A percentile compares a stretch with the other conserved stretches of the same genome.
These are phyloP conservation scores for Excoecaria cochinchinensis DNA, from an alignment of 345 rosid species.

Conservation along the genomic window DNA sequence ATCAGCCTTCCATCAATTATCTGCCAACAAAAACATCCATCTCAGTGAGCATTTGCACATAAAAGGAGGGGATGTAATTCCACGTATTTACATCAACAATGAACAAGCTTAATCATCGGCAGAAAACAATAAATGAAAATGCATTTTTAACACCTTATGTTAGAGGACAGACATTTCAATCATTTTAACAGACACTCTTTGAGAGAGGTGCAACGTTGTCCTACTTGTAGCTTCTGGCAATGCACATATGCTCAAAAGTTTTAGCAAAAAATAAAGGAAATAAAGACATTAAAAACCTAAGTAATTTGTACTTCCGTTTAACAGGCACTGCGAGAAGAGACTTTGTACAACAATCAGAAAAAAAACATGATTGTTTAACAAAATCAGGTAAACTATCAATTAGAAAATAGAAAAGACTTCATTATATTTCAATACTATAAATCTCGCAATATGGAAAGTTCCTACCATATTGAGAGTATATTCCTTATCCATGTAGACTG, in stretches of 20 bases:
- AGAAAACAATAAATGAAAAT: neutral
- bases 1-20: slow-evolving; percentile 44
- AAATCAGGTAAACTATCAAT: neutral
- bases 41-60: neutral
- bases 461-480: neutral
- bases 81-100: neutral
- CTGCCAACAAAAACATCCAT: slow-evolving; percentile 23
- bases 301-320: neutral
- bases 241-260: neutral
- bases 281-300: neutral
- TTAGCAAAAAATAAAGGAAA: neutral
- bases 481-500: neutral
- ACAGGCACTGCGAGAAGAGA: neutral
- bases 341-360: neutral
- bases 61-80: neutral
- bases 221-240: neutral
- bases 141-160: neutral
- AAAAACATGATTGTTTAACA: neutral
- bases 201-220: neutral
- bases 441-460: neutral
- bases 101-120: neutral
- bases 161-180: neutral
- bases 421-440: neutral
- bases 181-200: neutral
- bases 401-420: neutral